Evolutionary conservation across 805 yeast species (phyloP).

Genomic region (Teunomyces barrocoloradensis): DNA sequence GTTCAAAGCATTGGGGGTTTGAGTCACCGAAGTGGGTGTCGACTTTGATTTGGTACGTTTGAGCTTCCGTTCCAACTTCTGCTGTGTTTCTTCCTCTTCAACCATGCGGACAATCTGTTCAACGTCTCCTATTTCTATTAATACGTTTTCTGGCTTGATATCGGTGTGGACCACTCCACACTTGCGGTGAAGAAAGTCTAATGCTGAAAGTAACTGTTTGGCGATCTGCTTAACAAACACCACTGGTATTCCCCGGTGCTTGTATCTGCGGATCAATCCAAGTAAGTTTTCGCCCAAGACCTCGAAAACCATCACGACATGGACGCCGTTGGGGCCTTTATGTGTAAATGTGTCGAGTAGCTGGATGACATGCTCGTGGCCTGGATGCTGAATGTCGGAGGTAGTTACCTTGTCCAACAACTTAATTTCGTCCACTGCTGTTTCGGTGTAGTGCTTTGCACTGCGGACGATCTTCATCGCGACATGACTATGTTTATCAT

Average conservation of each 20-base stretch:
- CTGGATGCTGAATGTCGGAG: conserved; percentile 67
- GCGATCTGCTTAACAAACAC: conserved; percentile 78
- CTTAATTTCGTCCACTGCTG: conserved; percentile 91
- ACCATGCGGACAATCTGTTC: conserved; percentile 71
- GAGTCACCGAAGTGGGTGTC: conserved; percentile 8
- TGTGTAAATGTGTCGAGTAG: conserved; percentile 83
- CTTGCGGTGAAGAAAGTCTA: conserved; percentile 68
- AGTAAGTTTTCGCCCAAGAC: conserved; percentile 91
- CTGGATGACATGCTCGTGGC: conserved; percentile 77
- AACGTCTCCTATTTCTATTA: conserved; percentile 80
- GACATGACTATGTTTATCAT: conserved; percentile 63
- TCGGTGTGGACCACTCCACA: conserved; percentile 78
- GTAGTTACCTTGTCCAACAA: conserved; percentile 65
- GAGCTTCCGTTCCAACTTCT: conserved; percentile 40
- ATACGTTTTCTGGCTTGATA: conserved; percentile 70
- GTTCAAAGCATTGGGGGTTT: conserved; percentile 1
- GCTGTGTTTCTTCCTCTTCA: conserved; percentile 55
- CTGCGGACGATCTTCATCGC: conserved; percentile 94
- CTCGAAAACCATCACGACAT: conserved; percentile 96
- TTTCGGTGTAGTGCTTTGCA: conserved; percentile 86
- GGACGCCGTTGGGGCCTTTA: conserved; percentile 86
- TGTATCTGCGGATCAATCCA: conserved; percentile 75
- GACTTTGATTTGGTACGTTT: conserved; percentile 25
- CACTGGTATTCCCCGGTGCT: conserved; percentile 76
- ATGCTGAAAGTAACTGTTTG: conserved; percentile 68